Conservation (phyloP, 345 rosid genomes). For the Firmiana major region DNA sequence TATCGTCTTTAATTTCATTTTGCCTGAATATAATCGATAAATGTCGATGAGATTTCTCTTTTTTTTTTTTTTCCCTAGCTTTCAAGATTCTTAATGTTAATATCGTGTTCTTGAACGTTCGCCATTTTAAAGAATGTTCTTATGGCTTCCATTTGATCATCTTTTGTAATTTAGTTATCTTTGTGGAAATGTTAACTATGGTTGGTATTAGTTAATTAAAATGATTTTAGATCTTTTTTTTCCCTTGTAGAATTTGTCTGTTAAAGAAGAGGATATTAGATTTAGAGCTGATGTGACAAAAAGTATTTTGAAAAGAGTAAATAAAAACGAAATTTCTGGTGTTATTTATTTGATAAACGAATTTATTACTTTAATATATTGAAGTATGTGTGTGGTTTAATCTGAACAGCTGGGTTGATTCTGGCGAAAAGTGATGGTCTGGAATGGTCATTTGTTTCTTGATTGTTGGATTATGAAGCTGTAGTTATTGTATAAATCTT, state of each 20-base stretch:
- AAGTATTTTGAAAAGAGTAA: neutral
- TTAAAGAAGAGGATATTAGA: neutral
- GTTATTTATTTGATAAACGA: conserved; percentile 1
- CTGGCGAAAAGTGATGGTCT: conserved; percentile 18
- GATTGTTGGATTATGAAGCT: conserved; percentile 14
- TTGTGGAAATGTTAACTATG: neutral
- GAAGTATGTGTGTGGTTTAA: neutral
- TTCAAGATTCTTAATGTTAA: neutral
- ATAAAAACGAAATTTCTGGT: neutral
- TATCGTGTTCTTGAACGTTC: neutral
- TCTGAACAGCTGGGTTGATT: conserved; percentile 14
- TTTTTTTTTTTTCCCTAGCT: too few relatives aligned
- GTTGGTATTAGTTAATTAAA: neutral
- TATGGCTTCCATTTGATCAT: conserved; percentile 5
- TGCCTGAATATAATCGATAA: neutral
- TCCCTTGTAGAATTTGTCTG: neutral
- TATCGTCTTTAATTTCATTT: neutral
- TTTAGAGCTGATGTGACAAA: neutral
- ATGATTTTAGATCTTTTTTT: neutral
- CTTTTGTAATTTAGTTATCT: neutral
- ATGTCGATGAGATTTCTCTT: neutral
- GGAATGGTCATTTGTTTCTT: conserved; percentile 15
- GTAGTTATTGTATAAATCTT: conserved; percentile 14
- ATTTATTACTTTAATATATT: neutral
- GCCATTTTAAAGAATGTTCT: neutral